Evolutionary conservation across 257 asterid genomes (phyloP).

Genomic region (Mentha longifolia): DNA sequence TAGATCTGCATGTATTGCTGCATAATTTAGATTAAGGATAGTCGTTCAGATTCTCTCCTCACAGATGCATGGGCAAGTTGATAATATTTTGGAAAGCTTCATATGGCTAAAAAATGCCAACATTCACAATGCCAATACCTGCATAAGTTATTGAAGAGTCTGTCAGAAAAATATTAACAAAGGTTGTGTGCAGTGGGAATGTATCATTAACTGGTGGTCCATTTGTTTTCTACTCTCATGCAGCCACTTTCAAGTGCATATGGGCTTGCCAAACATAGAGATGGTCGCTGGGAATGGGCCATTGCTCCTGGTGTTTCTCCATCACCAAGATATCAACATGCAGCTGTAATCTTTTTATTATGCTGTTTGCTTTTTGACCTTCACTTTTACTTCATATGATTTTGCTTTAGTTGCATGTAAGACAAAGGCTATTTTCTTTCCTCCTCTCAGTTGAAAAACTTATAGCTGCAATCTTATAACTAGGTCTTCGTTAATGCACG

Average conservation of each 20-base stretch:
- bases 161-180: constrained; percentile 25
- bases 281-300: constrained; percentile 99
- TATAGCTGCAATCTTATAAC: constrained; percentile 25
- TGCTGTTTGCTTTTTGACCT: constrained; percentile 16
- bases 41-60: constrained; percentile 15
- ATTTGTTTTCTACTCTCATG: constrained; percentile 33
- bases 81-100: constrained; percentile 12
- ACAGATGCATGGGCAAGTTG: constrained; percentile 14
- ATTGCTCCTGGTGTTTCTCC: constrained; percentile 99
- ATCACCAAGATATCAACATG: constrained; percentile 98
- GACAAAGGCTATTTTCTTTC: constrained; percentile 9
- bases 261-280: constrained; percentile 99
- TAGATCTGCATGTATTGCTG: neutral
- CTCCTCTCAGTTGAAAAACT: constrained; percentile 24
- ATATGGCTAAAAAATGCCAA: neutral
- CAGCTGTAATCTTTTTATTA: constrained; percentile 68
- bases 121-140: constrained; percentile 21
- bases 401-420: neutral
- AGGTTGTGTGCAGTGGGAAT: constrained; percentile 15
- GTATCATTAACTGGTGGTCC: constrained; percentile 18
- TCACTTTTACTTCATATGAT: neutral
- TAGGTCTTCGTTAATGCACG: constrained; percentile 99
- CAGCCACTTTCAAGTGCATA: constrained; percentile 98
- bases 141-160: constrained; percentile 20
- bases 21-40: neutral